Conservation (phyloP, 2,329 filamentous ascomycete genomes). For the Fusarium torulosum region DNA sequence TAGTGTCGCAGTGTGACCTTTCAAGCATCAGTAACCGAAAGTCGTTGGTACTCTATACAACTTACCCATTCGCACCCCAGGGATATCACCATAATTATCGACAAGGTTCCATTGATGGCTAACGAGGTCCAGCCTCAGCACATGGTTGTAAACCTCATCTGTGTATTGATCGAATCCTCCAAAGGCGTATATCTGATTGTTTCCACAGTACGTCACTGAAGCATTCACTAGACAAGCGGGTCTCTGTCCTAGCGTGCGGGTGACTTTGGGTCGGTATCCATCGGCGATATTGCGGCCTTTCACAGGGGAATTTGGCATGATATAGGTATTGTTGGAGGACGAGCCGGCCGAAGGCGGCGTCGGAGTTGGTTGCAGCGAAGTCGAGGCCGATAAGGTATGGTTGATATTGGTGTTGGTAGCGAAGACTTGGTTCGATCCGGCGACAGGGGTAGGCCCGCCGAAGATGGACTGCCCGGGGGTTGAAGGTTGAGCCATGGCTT, state of each 20-base stretch:
- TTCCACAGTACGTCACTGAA: slow-evolving; percentile 97
- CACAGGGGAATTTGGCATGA: slow-evolving; percentile 88
- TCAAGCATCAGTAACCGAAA: slow-evolving; percentile 19
- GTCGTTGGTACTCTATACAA: slow-evolving; percentile 1
- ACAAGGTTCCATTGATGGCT: slow-evolving; percentile 95
- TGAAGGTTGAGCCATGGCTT: slow-evolving; percentile 61
- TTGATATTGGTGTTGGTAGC: slow-evolving; percentile 28
- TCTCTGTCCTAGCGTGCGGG: slow-evolving; percentile 80
- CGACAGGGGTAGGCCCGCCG: slow-evolving; percentile 55
- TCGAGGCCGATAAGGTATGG: slow-evolving; percentile 48
- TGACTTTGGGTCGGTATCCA: slow-evolving; percentile 87
- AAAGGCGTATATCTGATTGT: slow-evolving; percentile 98
- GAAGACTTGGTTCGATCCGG: slow-evolving; percentile 45
- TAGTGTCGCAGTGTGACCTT: slow-evolving; percentile 92
- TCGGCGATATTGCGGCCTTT: slow-evolving; percentile 75
- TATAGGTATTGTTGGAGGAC: slow-evolving; percentile 82
- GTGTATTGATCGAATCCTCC: slow-evolving; percentile 99
- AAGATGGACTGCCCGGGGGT: slow-evolving; percentile 64
- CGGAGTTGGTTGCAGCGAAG: slow-evolving; percentile 43
- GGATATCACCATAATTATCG: slow-evolving; percentile 98
- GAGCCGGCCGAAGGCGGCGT: slow-evolving; percentile 49
- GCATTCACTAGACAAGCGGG: slow-evolving; percentile 97
- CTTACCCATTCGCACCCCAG: slow-evolving; percentile 94
- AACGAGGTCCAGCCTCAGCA: slow-evolving; percentile 86
- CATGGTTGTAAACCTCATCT: slow-evolving; percentile 99